These are phyloP conservation scores for Paramecium sonneborni DNA, from an alignment of 73 alveolate genomes.

Conservation along the genomic window DNA sequence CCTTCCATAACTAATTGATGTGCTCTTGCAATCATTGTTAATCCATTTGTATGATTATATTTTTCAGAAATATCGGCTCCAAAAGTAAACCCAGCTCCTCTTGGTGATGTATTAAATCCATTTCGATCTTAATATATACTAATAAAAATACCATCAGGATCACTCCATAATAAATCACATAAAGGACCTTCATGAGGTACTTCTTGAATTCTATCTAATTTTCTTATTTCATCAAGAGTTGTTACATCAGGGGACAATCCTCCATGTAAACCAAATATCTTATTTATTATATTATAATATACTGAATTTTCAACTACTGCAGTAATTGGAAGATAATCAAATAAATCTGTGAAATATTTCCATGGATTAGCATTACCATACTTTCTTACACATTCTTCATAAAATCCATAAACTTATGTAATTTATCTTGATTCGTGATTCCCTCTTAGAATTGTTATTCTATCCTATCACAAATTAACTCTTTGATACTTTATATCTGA, in stretches of 20 bases:
- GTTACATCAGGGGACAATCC: conserved; percentile 82
- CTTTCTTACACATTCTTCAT: conserved; percentile 83
- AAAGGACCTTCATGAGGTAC: conserved; percentile 86
- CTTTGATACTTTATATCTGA: conserved; percentile 72
- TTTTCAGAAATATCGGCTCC: conserved; percentile 77
- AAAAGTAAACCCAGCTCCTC: conserved; percentile 85
- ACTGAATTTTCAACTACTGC: conserved; percentile 80
- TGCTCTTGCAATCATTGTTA: conserved; percentile 73
- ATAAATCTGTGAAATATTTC: conserved; percentile 80
- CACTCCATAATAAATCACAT: conserved; percentile 85
- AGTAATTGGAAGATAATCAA: conserved; percentile 79
- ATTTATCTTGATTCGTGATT: conserved; percentile 82
- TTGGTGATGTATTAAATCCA: conserved; percentile 69
- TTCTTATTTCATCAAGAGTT: conserved; percentile 80
- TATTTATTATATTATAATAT: neutral
- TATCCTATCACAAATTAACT: conserved; percentile 39
- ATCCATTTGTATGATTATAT: conserved; percentile 65
- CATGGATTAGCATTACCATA: conserved; percentile 84
- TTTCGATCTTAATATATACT: conserved; percentile 57
- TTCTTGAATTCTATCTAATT: conserved; percentile 85
- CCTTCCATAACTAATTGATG: conserved; percentile 80
- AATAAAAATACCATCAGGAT: conserved; percentile 74
- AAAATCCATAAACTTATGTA: conserved; percentile 84
- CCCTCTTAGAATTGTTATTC: conserved; percentile 81
- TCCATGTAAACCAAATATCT: conserved; percentile 86